phyloP scores from a whole-genome alignment of 1,284 basidiomycete species.

The Earliella scabrosa region DNA sequence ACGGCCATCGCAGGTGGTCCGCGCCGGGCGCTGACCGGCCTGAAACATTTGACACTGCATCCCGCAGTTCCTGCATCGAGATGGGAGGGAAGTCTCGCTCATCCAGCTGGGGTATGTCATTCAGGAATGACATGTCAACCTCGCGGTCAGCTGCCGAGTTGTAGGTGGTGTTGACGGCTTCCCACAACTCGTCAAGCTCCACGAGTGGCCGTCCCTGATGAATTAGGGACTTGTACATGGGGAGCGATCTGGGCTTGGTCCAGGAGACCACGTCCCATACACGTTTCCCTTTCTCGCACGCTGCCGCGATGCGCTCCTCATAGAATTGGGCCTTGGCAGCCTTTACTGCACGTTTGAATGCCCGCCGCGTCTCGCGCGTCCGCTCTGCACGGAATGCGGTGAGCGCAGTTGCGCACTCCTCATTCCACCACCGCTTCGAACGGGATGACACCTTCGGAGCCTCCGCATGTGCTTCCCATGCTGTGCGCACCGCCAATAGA shows the following conservation, averaged over 20 bases:
- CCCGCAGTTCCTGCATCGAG: neutral
- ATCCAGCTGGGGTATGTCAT: neutral
- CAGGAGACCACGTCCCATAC: slow-evolving; percentile 10
- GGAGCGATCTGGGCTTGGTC: slow-evolving; percentile 2
- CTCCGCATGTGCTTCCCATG: neutral
- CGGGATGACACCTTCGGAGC: neutral
- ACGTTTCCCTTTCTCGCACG: neutral
- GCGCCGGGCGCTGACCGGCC: slow-evolving; percentile 11
- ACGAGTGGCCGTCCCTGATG: slow-evolving; percentile 5
- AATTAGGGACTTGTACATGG: slow-evolving; percentile 7
- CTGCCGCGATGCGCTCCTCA: too few relatives aligned
- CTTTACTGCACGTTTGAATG: neutral
- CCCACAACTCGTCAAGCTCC: neutral
- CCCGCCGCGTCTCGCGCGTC: neutral
- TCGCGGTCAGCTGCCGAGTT: neutral
- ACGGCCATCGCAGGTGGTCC: slow-evolving; percentile 16
- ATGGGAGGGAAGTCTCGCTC: slow-evolving; percentile 2
- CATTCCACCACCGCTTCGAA: neutral
- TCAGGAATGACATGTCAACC: neutral
- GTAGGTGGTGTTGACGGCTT: too few relatives aligned
- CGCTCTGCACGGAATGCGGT: neutral
- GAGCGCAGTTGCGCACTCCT: neutral
- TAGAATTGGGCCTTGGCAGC: neutral
- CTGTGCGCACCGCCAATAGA: neutral
- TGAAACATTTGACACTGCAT: slow-evolving; percentile 3